phyloP scores from a whole-genome alignment of 1,139 yeast genomes.

The Diutina neorugosa region DNA sequence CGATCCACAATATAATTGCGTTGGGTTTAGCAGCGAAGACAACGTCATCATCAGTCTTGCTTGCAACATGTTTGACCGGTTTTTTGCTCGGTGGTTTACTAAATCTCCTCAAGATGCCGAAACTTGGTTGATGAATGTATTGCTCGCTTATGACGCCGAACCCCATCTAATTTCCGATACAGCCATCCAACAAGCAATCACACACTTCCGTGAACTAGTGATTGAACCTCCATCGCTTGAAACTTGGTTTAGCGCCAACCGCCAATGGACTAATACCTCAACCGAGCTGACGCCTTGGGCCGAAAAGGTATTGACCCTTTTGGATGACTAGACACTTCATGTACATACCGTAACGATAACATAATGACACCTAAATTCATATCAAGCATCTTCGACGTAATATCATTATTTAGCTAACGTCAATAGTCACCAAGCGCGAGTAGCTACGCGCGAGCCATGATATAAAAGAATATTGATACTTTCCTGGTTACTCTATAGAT shows the following conservation, averaged over 20 bases:
- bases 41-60: not conserved
- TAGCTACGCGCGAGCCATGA: too few relatives aligned
- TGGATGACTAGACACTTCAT: not conserved
- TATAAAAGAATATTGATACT: too few relatives aligned
- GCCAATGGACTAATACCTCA: not conserved
- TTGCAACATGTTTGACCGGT: not conserved
- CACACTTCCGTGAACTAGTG: not conserved
- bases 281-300: not conserved
- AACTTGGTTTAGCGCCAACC: not conserved
- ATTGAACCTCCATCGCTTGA: not conserved
- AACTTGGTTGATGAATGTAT: not conserved
- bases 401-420: too few relatives aligned
- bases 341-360: not conserved
- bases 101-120: not conserved
- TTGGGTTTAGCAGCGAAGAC: not conserved
- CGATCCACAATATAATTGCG: not conserved
- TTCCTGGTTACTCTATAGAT: too few relatives aligned
- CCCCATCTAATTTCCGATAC: not conserved
- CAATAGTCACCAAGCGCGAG: too few relatives aligned
- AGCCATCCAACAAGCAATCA: not conserved
- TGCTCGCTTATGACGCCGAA: not conserved
- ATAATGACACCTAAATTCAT: not conserved
- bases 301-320: not conserved
- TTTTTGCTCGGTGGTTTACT: not conserved
- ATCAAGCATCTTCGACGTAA: too few relatives aligned